These are phyloP conservation scores for Craterostigma plantagineum DNA, from an alignment of 257 asterid species.

Conservation along the genomic window DNA sequence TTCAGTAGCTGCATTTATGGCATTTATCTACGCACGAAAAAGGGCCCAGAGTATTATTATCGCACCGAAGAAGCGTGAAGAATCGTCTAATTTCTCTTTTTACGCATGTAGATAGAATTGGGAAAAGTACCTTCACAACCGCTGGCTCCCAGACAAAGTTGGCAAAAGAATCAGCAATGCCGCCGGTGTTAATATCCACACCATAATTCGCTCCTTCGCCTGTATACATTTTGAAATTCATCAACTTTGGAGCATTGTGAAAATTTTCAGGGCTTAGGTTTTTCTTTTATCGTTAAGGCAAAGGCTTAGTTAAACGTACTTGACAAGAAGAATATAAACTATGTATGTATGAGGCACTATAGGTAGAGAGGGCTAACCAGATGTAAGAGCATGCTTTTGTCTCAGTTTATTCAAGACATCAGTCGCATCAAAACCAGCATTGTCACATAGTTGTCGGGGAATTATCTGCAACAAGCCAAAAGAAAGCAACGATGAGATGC, in stretches of 20 bases:
- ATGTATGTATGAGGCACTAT: conserved; percentile 1
- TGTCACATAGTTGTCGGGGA: conserved; percentile 34
- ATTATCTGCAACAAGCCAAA: conserved; percentile 15
- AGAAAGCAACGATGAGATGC: neutral
- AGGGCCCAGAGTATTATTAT: neutral
- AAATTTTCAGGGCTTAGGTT: no score
- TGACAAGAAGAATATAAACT: conserved; percentile 3
- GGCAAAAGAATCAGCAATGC: conserved; percentile 60
- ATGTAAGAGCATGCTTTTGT: conserved; percentile 84
- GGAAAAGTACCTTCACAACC: conserved; percentile 45
- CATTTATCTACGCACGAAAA: conserved; percentile 35
- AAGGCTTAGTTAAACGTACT: neutral
- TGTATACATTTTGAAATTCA: conserved; percentile 8
- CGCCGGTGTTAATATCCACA: conserved; percentile 36
- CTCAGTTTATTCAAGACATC: conserved; percentile 91
- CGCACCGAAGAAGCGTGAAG: conserved; percentile 5
- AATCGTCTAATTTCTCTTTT: neutral
- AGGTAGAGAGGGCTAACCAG: conserved; percentile 35
- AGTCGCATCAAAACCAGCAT: conserved; percentile 75
- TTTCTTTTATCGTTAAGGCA: neutral
- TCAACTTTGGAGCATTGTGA: neutral
- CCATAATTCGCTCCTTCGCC: conserved; percentile 34
- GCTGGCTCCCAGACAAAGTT: conserved; percentile 82
- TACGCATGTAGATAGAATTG: neutral
- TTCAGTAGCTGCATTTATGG: conserved; percentile 85